A percentile compares a stretch with the other conserved stretches of the same genome.
phyloP scores from a whole-genome alignment of 2,329 filamentous ascomycete genomes.

The Elsinoe perseae region DNA sequence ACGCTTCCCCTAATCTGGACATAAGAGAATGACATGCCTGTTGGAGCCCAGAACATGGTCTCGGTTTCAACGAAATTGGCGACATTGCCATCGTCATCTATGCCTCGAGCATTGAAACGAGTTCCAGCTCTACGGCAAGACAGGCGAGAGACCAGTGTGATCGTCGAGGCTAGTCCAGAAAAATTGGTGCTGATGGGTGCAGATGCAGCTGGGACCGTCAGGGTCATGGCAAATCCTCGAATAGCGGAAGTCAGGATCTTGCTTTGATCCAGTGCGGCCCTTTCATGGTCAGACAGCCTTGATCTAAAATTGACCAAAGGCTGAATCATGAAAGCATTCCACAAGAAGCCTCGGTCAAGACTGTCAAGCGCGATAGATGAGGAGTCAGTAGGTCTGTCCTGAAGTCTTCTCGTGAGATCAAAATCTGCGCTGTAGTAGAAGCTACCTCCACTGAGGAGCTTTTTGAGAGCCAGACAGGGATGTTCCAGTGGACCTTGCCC shows the following conservation, averaged over 20 bases:
- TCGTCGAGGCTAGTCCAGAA: conserved; percentile 68
- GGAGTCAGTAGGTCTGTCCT: conserved; percentile 55
- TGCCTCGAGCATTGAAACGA: conserved; percentile 91
- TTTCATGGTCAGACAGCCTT: conserved; percentile 66
- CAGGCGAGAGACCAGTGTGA: conserved; percentile 85
- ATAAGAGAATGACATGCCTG: conserved; percentile 78
- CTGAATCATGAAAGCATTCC: conserved; percentile 98
- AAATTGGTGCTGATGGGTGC: conserved; percentile 60
- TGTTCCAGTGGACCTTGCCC: conserved; percentile 62
- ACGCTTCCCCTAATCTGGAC: conserved; percentile 88
- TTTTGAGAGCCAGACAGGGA: conserved; percentile 83
- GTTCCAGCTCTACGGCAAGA: conserved; percentile 89
- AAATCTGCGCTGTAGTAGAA: conserved; percentile 99
- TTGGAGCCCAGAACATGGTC: conserved; percentile 79
- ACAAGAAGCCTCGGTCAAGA: conserved; percentile 84
- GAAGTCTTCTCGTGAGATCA: conserved; percentile 85
- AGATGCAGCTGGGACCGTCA: conserved; percentile 70
- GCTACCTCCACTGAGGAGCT: conserved; percentile 82
- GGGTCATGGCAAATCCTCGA: conserved; percentile 79
- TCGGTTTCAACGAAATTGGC: conserved; percentile 99
- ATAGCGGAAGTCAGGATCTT: conserved; percentile 89
- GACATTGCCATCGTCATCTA: conserved; percentile 95
- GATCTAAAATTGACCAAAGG: conserved; percentile 85
- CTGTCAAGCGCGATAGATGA: conserved; percentile 84
- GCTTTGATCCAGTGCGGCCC: conserved; percentile 72